Evolutionary conservation across 73 alveolate species (phyloP).

Genomic region (Paramecium primaurelia): DNA sequence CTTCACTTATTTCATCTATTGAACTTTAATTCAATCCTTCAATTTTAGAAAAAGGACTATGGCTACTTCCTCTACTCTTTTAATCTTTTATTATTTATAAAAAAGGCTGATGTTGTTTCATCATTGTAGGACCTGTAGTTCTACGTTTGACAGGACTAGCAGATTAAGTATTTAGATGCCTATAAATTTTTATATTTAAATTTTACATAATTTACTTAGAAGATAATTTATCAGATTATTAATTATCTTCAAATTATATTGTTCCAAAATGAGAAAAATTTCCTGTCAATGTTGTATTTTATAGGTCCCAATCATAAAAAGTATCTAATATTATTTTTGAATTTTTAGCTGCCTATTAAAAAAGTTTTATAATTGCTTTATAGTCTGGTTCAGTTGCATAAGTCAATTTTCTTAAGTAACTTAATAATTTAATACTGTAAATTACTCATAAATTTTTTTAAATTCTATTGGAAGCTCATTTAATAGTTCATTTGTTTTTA

Average conservation of each 20-base stretch:
- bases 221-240: background rate
- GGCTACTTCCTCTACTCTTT: background rate
- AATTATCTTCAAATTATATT: background rate
- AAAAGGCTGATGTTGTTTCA: background rate
- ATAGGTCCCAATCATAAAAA: background rate
- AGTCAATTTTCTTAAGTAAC: background rate
- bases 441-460: slow-evolving; percentile 58
- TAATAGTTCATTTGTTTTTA: slow-evolving; percentile 79
- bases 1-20: background rate
- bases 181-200: background rate
- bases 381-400: slow-evolving; percentile 50
- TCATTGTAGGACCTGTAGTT: background rate
- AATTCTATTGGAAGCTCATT: slow-evolving; percentile 58
- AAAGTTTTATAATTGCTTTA: background rate
- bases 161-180: background rate
- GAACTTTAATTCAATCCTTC: background rate
- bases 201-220: background rate
- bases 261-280: background rate
- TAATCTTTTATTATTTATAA: background rate
- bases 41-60: background rate
- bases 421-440: background rate
- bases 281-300: background rate
- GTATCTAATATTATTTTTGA: background rate
- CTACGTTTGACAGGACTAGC: background rate
- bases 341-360: background rate